Evolutionary conservation across 2,329 filamentous ascomycete genomes (phyloP).

Genomic region (Calonectria ilicicola): DNA sequence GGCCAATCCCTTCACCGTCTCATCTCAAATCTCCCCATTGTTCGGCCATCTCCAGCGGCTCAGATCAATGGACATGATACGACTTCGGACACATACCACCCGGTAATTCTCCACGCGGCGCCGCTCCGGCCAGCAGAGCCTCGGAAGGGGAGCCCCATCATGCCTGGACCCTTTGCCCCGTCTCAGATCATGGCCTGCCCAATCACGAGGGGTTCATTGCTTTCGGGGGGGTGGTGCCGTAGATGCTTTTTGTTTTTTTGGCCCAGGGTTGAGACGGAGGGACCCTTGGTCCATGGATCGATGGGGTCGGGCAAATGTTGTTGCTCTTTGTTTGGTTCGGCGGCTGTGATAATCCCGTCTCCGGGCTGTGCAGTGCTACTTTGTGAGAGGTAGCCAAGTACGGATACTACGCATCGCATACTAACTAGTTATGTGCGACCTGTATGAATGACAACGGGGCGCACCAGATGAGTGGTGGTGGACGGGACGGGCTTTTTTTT

Average conservation of each 20-base stretch:
- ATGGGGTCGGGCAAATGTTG: not conserved
- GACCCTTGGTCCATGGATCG: constrained; percentile 1
- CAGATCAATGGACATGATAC: constrained; percentile 20
- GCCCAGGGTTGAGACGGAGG: not conserved
- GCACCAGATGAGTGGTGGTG: not conserved
- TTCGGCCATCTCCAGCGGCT: constrained; percentile 22
- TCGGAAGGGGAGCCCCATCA: constrained; percentile 17
- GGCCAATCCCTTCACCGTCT: constrained; percentile 24
- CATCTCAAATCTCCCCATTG: constrained; percentile 20
- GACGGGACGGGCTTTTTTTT: constrained; percentile 4
- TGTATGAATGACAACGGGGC: not conserved
- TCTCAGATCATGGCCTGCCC: constrained; percentile 13
- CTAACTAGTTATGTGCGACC: not conserved
- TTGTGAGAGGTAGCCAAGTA: constrained; percentile 1
- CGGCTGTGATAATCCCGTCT: constrained; percentile 6
- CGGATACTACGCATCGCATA: not conserved
- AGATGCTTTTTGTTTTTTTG: not conserved
- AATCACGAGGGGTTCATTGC: constrained; percentile 8
- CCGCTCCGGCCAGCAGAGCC: constrained; percentile 23
- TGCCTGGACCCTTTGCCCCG: constrained; percentile 20
- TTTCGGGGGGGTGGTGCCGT: not conserved
- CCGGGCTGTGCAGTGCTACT: constrained; percentile 6
- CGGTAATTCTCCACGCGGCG: constrained; percentile 22
- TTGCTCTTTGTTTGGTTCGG: not conserved
- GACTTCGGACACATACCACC: constrained; percentile 23